These are phyloP conservation scores for Fusarium xylarioides DNA, from an alignment of 2,329 filamentous ascomycete species.

Conservation along the genomic window DNA sequence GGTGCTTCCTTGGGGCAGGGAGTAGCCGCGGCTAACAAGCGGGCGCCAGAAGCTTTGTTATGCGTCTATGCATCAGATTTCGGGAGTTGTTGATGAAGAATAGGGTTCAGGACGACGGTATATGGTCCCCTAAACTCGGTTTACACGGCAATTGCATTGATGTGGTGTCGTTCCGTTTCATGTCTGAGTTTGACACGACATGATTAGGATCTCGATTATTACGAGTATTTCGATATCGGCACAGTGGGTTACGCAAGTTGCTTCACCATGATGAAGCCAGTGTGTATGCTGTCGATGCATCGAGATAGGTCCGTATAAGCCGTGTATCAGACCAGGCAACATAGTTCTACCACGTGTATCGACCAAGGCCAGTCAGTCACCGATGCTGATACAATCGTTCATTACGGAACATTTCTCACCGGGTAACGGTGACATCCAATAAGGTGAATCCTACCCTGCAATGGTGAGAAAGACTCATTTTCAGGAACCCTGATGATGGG, in stretches of 20 bases:
- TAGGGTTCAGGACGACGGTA: not conserved
- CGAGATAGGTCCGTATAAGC: not conserved
- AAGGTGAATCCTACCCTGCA: slow-evolving; percentile 5
- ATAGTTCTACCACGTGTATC: not conserved
- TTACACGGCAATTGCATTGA: not conserved
- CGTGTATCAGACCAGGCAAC: not conserved
- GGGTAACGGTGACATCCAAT: not conserved
- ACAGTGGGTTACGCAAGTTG: slow-evolving; percentile 7
- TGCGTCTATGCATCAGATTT: not conserved
- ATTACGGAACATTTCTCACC: not conserved
- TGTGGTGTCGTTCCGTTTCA: not conserved
- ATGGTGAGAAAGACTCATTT: slow-evolving; percentile 4
- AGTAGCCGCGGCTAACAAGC: slow-evolving; percentile 19
- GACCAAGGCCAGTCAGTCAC: slow-evolving; percentile 6
- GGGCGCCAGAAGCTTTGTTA: slow-evolving; percentile 9
- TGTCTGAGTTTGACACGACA: not conserved
- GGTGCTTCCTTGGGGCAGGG: slow-evolving; percentile 21
- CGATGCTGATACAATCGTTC: not conserved
- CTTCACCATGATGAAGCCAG: not conserved
- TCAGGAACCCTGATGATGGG: slow-evolving; percentile 10
- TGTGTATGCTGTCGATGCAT: not conserved
- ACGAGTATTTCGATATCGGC: not conserved
- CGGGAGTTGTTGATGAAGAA: not conserved
- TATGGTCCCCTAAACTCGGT: not conserved
- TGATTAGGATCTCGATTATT: not conserved